phyloP scores from a whole-genome alignment of 208 protist species.

The Wallacemonas sp. region DNA sequence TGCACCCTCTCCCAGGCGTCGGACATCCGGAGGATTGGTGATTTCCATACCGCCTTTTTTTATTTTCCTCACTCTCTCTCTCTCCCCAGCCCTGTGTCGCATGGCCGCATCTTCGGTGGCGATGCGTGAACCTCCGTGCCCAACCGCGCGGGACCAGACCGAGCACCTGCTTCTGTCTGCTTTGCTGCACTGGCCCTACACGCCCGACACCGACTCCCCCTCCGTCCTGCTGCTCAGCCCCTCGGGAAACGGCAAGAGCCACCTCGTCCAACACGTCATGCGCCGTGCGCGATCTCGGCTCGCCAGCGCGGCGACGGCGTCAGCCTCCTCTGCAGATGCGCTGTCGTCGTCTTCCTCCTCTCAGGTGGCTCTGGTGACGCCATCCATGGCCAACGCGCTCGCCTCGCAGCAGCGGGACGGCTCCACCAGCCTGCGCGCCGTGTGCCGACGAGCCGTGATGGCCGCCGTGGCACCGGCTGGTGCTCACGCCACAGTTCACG shows the following conservation, averaged over 20 bases:
- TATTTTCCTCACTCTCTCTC: not conserved
- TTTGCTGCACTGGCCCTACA: constrained; percentile 53
- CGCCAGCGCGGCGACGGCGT: too few relatives aligned
- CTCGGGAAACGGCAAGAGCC: constrained; percentile 65
- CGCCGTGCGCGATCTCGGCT: not conserved
- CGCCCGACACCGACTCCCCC: constrained; percentile 25
- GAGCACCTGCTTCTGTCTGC: constrained; percentile 40
- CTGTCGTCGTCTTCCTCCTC: not conserved
- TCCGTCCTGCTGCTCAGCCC: constrained; percentile 63
- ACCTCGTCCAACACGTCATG: constrained; percentile 32
- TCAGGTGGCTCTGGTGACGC: constrained; percentile 29
- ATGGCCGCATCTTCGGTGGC: not conserved
- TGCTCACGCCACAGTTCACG: too few relatives aligned
- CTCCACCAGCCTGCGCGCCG: constrained; percentile 43
- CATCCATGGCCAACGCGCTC: constrained; percentile 34
- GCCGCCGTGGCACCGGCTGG: not conserved
- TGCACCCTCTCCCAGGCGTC: too few relatives aligned
- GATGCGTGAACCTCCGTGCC: too few relatives aligned
- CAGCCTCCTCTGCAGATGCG: not conserved
- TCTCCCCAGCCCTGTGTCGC: not conserved
- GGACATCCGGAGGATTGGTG: too few relatives aligned
- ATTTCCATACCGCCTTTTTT: not conserved
- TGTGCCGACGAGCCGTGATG: constrained; percentile 31
- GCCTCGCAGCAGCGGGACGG: constrained; percentile 41
- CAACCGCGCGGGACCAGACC: constrained; percentile 1